Evolutionary conservation across 1,139 yeast species (phyloP), one percentile per base, ranked within the genome.

Genomic region (Geotrichum klebahnii): DNA sequence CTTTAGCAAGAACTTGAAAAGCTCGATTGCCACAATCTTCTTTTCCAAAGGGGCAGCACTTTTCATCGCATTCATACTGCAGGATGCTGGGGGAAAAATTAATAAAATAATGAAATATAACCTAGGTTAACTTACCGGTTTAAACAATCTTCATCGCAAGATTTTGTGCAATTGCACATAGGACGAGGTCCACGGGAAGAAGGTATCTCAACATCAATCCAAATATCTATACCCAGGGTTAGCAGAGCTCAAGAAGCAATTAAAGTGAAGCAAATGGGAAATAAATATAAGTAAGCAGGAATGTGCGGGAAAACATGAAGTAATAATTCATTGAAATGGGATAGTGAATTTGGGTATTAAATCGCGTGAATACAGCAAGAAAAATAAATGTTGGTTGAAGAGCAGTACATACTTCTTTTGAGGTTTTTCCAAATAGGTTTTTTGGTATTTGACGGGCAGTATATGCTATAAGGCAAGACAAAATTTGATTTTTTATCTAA

Each of bases 11-110:
- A 3, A 50, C 48, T 24, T 65, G 64, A 44, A 72, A 60, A 12
- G 65, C 65, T 16, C 75, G 57, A 48, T 72, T 72, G 3, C 73
- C 73, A 55, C 76, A 72, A 46, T 69, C 65, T 1, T 50, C 50
- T 1, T 55, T 50, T 1, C 68, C 68, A 37, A 65, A 60, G 0
- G 68, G 66, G 55, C 76, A 72, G 47, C 61, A 64, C 2, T 45
- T 31, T 1, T 61, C 45, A 34, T 66, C 66, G 48, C 76, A 72
- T 54, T 72, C 76, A 35, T 59, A 60, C 41, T 66, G 68, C 3
- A 66, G 55, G 4, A 62, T 50, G 23, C 67, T 57, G 41, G 51
- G 55, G 20, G 57, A 46, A 4, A 26, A 19, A 14, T 28, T 14
- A 35, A 19, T 9, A 35, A 29, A 20, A 23, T 19, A 23, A 20